Evolutionary conservation across 805 yeast species (phyloP), one percentile per base, ranked within the genome.

Genomic region (Sugiyamaella americana): DNA sequence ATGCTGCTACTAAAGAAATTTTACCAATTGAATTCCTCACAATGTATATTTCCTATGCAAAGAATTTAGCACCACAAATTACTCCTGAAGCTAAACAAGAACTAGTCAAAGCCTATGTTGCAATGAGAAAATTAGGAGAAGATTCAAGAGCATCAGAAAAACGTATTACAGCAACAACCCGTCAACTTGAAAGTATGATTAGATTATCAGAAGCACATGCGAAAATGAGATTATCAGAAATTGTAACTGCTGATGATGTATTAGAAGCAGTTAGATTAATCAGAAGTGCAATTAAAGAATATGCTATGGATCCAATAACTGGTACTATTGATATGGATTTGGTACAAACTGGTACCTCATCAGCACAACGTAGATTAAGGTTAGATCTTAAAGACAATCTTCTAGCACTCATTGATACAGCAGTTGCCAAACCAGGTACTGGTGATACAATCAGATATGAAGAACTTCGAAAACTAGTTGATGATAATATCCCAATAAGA

Each of bases 311-410:
- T 68, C 98, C 98, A 20, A 72, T 82, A 30, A 91, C 98, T 0
- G 99, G 99, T 24, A 78, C 93, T 58, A 93, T 93, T 55, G 98
- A 93, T 63, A 88, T 93, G 96, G 96, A 88, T 63, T 72, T 93
- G 62, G 89, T 93, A 23, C 97, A 91, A 68, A 93, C 98, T 0
- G 98, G 98, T 41, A 88, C 89, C 40, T 85, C 96, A 0, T 75
- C 86, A 1, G 86, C 91, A 2, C 95, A 89, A 64, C 74, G 96
- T 64, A 75, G 80, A 57, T 63, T 82, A 62, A 82, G 80, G 56
- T 87, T 83, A 53, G 95, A 85, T 60, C 70, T 86, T 52, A 72
- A 78, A 11, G 76, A 79, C 49, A 85, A 78, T 51, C 69, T 88
- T 3, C 56, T 81, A 51, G 66, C 68, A 22, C 66, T 79, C 35